Conservation (phyloP, 2,329 filamentous ascomycete genomes). For the Aspergillus neotritici region DNA sequence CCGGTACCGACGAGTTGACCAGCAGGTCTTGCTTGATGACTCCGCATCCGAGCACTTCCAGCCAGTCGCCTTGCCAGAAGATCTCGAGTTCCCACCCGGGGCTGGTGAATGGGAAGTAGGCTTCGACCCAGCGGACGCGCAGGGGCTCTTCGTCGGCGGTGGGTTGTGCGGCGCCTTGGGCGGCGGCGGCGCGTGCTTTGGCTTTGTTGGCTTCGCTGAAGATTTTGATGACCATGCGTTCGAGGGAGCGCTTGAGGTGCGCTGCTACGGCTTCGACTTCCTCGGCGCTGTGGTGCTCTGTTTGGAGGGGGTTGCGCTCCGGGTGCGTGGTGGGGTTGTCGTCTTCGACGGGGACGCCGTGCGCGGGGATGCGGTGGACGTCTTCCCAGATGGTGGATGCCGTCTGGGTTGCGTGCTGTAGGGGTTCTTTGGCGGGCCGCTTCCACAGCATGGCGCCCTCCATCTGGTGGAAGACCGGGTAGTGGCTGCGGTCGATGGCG, state of each 20-base stretch:
- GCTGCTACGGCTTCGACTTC: conserved; percentile 77
- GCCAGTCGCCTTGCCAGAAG: conserved; percentile 89
- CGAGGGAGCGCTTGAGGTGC: conserved; percentile 83
- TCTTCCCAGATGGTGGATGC: conserved; percentile 62
- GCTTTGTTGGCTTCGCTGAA: conserved; percentile 72
- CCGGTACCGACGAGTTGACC: conserved; percentile 66
- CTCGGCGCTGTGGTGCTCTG: conserved; percentile 60
- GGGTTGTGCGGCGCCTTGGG: conserved; percentile 47
- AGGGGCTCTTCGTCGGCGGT: conserved; percentile 55
- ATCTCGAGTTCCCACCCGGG: conserved; percentile 96
- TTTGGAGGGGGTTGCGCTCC: conserved; percentile 77
- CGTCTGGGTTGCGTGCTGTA: conserved; percentile 41
- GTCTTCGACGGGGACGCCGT: conserved; percentile 74
- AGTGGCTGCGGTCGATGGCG: conserved; percentile 90
- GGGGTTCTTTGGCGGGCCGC: conserved; percentile 41
- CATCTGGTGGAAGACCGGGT: conserved; percentile 98
- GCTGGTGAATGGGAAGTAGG: conserved; percentile 95
- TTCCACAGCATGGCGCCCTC: conserved; percentile 91
- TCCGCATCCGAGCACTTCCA: conserved; percentile 91
- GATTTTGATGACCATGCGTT: conserved; percentile 83
- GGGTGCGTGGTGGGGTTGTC: conserved; percentile 71
- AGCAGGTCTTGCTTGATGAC: conserved; percentile 80
- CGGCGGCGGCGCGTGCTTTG: conserved; percentile 50
- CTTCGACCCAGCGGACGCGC: conserved; percentile 87
- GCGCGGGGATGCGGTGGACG: conserved; percentile 63